Evolutionary conservation across 2,329 filamentous ascomycete species (phyloP).

Genomic region (Ceratocystis diversiconidia): DNA sequence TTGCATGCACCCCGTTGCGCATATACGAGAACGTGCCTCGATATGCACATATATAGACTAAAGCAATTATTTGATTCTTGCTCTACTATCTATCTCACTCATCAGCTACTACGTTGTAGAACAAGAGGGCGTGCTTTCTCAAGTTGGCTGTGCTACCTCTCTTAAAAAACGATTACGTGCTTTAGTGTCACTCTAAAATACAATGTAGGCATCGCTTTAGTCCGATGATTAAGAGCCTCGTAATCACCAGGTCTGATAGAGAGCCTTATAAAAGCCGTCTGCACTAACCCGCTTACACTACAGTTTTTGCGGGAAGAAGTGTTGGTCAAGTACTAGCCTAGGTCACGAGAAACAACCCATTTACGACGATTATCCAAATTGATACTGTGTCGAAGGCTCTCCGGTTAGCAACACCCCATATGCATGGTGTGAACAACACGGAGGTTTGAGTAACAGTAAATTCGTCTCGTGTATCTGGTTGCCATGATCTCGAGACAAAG

Average conservation of each 20-base stretch:
- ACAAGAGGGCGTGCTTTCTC: background rate
- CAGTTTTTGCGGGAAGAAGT: background rate
- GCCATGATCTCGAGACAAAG: background rate
- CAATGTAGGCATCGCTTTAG: conserved; percentile 51
- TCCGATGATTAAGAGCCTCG: conserved; percentile 44
- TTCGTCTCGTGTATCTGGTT: background rate
- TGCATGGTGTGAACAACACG: background rate
- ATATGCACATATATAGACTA: background rate
- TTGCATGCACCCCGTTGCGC: too few species aligned
- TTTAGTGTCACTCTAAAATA: background rate
- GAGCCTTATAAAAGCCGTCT: conserved; percentile 9
- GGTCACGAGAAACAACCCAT: background rate
- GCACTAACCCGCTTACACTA: background rate
- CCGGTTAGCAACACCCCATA: conserved; percentile 8
- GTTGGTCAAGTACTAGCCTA: background rate
- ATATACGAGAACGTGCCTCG: background rate
- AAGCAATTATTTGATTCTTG: background rate
- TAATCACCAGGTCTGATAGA: conserved; percentile 46
- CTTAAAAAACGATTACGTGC: too few species aligned
- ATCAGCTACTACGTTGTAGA: background rate
- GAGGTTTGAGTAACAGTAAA: background rate
- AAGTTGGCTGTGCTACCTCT: background rate
- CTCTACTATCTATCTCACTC: background rate
- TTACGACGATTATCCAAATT: background rate
- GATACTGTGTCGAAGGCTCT: background rate